Conservation (phyloP, 148 eudicot species). For the Cornus florida region DNA sequence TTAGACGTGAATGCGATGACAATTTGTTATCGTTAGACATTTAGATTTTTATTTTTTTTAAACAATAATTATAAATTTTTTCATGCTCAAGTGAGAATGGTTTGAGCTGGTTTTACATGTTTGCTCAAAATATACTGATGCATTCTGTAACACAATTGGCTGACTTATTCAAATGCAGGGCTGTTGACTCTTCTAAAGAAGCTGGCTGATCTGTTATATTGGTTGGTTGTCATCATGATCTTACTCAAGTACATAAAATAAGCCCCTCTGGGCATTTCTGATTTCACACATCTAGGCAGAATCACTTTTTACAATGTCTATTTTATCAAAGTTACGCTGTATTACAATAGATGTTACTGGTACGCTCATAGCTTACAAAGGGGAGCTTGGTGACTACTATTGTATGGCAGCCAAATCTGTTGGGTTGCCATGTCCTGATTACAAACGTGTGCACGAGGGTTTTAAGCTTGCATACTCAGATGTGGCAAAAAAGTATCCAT, state of each 20-base stretch:
- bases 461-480: conserved; percentile 82
- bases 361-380: conserved; percentile 91
- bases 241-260: not conserved
- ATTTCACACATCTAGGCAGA: not conserved
- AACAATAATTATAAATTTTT: not conserved
- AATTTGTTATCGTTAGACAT: not conserved
- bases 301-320: conserved; percentile 41
- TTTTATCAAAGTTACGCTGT: conserved; percentile 66
- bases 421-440: conserved; percentile 94
- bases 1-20: not conserved
- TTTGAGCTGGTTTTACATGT: not conserved
- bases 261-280: not conserved
- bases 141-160: not conserved
- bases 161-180: conserved; percentile 12
- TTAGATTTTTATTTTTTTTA: not conserved
- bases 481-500: conserved; percentile 90
- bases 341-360: conserved; percentile 96
- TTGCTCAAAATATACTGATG: not conserved
- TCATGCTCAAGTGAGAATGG: not conserved
- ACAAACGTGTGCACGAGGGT: conserved; percentile 89
- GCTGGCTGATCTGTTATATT: not conserved
- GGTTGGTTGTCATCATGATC: not conserved
- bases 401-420: conserved; percentile 98
- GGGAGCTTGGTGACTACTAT: conserved; percentile 94
- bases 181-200: not conserved